Conservation (phyloP, 169 alveolate species). For the Cryptosporidium meleagridis region DNA sequence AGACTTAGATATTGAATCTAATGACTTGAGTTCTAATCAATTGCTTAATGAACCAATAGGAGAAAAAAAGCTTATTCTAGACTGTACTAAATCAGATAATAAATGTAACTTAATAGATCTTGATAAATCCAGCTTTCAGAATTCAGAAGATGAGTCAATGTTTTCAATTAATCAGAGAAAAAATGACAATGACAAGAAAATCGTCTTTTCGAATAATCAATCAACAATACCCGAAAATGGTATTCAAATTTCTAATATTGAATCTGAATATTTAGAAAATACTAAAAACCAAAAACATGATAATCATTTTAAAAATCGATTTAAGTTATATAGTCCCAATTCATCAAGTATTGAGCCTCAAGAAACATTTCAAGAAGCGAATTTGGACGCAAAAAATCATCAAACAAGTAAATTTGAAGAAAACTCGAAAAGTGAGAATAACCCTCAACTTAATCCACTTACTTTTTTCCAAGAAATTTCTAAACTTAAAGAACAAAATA, state of each 20-base stretch:
- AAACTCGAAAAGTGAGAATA: background rate
- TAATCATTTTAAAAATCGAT: background rate
- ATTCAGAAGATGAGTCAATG: background rate
- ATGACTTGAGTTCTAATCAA: background rate
- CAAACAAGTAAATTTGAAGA: background rate
- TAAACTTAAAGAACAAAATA: slow-evolving; percentile 31
- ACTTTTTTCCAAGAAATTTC: slow-evolving; percentile 39
- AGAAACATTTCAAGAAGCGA: background rate
- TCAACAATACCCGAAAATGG: background rate
- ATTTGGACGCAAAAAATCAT: background rate
- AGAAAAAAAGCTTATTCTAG: background rate
- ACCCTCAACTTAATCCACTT: slow-evolving; percentile 9
- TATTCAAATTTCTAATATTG: too few species aligned
- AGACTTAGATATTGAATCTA: background rate
- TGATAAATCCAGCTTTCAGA: background rate
- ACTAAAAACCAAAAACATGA: too few species aligned
- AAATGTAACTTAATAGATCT: background rate
- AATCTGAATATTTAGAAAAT: background rate
- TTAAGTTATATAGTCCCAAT: background rate
- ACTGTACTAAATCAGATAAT: background rate
- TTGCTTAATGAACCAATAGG: background rate
- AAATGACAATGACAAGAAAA: background rate
- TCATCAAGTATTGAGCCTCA: background rate
- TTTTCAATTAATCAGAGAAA: background rate
- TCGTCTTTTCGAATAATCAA: background rate